Base-by-base conservation (phyloP, 2,329 filamentous ascomycete genomes). In the Microsporum ferrugineum region DNA sequence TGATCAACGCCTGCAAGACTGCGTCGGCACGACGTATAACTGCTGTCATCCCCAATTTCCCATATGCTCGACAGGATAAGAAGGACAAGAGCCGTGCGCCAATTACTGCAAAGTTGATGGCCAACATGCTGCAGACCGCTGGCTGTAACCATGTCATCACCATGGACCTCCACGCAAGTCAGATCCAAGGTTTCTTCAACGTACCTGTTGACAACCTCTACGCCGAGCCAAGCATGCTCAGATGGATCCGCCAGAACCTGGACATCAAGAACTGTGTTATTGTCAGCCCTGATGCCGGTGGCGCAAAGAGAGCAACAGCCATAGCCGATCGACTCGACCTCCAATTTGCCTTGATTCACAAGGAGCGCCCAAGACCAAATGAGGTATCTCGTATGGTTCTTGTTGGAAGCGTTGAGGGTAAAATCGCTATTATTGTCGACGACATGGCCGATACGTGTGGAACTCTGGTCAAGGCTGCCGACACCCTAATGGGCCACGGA, bases 381-480 rank as follows among this genome's bases (percentile, higher is more conserved):
- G 91, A 95, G 71, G 91, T 96, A 63, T 90, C 88, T 7, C 87
- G 89, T 69, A 95, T 96, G 90, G 89, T 91, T 0, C 86, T 99
- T n/a, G 92, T 97, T 58, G 94, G 94, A 66, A 91, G 95, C 66
- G 94, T 97, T 55, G 83, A 85, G 66, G 88, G 89, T 77, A 94
- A 94, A 78, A 86, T 92, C 34, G 92, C 92, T 63, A 96, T 99
- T 71, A 85, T 99, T 57, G 92, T 99, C 56, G 92, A 97, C 73
- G 92, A 97, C 73, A 96, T 97, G 90, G 91, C 91, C 36, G 92
- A 97, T 72, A 96, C 92, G 2, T 96, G 91, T 73, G 91, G 91
- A 67, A 96, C 90, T 1, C 79, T 88, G 10, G 84, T 82, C 73
- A 97, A 97, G 78, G 94, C 91, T 2, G 94, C 92, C 14, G 86